These are phyloP conservation scores for Saussurea involucrata DNA, from an alignment of 129 eudicot genomes.

Conservation along the genomic window DNA sequence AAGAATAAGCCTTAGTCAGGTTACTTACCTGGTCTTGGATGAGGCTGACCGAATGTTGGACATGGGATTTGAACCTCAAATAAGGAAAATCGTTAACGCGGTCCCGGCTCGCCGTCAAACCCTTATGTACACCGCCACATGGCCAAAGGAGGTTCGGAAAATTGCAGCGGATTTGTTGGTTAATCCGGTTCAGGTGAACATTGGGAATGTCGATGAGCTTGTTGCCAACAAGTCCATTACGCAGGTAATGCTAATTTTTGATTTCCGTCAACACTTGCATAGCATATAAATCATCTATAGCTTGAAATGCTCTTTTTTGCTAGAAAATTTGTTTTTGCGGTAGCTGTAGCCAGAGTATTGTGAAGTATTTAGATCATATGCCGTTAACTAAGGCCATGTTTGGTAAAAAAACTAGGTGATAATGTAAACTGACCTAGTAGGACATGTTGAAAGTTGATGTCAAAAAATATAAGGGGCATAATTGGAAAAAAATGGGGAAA, in stretches of 20 bases:
- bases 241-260: conserved; percentile 46
- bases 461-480: neutral
- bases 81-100: conserved; percentile 87
- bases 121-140: conserved; percentile 96
- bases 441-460: neutral
- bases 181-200: conserved; percentile 89
- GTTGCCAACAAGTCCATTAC: conserved; percentile 97
- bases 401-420: neutral
- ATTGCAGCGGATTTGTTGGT: conserved; percentile 86
- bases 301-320: neutral
- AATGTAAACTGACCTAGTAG: neutral
- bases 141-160: conserved; percentile 98
- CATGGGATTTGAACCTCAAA: conserved; percentile 99
- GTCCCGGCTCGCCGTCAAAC: conserved; percentile 89
- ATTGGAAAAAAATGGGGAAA: neutral
- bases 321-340: no score
- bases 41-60: conserved; percentile 99
- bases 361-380: no score
- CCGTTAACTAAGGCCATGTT: neutral
- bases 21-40: conserved; percentile 86
- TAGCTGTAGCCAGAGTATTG: no score
- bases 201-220: conserved; percentile 88
- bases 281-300: neutral
- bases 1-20: conserved; percentile 74
- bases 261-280: neutral